phyloP scores from a whole-genome alignment of 371 early-diverging fungal genomes.

The Rhizopus stolonifer region DNA sequence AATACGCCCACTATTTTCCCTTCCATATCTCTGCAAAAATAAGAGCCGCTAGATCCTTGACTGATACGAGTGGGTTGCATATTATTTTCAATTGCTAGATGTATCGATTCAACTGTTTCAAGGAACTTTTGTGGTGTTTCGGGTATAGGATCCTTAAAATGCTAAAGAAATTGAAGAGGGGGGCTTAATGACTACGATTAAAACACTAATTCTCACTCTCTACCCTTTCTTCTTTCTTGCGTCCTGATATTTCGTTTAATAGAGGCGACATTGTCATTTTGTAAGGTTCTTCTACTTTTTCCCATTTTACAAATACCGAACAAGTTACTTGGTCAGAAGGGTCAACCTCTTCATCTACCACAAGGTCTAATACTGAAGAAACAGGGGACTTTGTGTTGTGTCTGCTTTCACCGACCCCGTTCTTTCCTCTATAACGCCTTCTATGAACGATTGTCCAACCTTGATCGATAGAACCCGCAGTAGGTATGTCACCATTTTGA shows the following conservation, averaged over 20 bases:
- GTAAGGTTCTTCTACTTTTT: constrained; percentile 3
- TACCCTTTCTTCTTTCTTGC: constrained; percentile 13
- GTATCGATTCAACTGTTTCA: constrained; percentile 68
- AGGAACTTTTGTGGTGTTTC: constrained; percentile 49
- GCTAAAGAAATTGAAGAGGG: constrained; percentile 8
- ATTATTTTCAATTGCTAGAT: constrained; percentile 64
- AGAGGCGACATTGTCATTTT: constrained; percentile 17
- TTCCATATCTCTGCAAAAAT: constrained; percentile 75
- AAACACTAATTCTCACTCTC: background rate
- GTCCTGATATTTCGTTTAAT: too few relatives aligned
- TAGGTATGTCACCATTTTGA: constrained; percentile 39
- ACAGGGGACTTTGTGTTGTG: constrained; percentile 9
- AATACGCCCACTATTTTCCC: constrained; percentile 86
- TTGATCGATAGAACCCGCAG: constrained; percentile 16
- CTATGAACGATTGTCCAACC: constrained; percentile 45
- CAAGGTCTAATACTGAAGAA: constrained; percentile 7
- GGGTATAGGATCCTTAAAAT: constrained; percentile 36
- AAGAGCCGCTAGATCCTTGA: constrained; percentile 88
- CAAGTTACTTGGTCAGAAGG: constrained; percentile 38
- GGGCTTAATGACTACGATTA: background rate
- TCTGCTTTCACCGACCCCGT: constrained; percentile 30
- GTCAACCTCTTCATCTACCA: constrained; percentile 26
- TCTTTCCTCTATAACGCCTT: constrained; percentile 29
- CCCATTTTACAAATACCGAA: constrained; percentile 43
- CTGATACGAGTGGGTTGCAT: constrained; percentile 71